Percentiles rank a stretch among this genome's conserved stretches.
These are phyloP conservation scores for Strobilomyces echinocephalus DNA, from an alignment of 768 basidiomycete genomes.

Conservation along the genomic window DNA sequence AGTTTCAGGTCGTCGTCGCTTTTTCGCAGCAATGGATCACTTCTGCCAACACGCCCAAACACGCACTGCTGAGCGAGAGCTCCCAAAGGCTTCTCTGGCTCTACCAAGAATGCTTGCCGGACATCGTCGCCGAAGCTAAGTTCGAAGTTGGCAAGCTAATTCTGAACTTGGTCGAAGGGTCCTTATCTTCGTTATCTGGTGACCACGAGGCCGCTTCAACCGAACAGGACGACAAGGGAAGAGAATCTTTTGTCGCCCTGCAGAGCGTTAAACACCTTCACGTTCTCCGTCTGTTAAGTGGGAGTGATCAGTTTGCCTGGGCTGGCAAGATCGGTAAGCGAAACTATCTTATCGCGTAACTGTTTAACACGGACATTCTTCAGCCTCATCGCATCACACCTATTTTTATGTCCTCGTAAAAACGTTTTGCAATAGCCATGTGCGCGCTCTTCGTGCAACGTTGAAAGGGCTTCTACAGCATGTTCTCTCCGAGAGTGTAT, in stretches of 20 bases:
- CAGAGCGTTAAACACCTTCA: slow-evolving; percentile 71
- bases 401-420: slow-evolving; percentile 71
- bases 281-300: slow-evolving; percentile 64
- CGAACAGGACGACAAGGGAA: slow-evolving; percentile 10
- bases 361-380: not conserved
- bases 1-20: slow-evolving; percentile 80
- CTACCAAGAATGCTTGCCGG: slow-evolving; percentile 75
- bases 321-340: slow-evolving; percentile 62
- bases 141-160: slow-evolving; percentile 87
- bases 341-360: not conserved
- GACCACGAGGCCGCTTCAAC: slow-evolving; percentile 1
- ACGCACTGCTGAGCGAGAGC: slow-evolving; percentile 68
- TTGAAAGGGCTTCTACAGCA: slow-evolving; percentile 53
- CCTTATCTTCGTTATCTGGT: slow-evolving; percentile 17
- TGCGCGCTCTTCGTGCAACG: slow-evolving; percentile 49
- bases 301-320: slow-evolving; percentile 80
- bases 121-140: slow-evolving; percentile 67
- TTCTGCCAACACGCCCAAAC: slow-evolving; percentile 37
- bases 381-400: slow-evolving; percentile 50
- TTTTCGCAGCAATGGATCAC: slow-evolving; percentile 57
- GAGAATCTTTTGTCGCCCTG: slow-evolving; percentile 25
- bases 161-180: slow-evolving; percentile 38
- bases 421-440: slow-evolving; percentile 48
- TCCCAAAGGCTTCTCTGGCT: slow-evolving; percentile 79
- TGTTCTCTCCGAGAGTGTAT: slow-evolving; percentile 63